Evolutionary conservation across 2,329 filamentous ascomycete species (phyloP).

Genomic region (Sarocladiaceae sp.): DNA sequence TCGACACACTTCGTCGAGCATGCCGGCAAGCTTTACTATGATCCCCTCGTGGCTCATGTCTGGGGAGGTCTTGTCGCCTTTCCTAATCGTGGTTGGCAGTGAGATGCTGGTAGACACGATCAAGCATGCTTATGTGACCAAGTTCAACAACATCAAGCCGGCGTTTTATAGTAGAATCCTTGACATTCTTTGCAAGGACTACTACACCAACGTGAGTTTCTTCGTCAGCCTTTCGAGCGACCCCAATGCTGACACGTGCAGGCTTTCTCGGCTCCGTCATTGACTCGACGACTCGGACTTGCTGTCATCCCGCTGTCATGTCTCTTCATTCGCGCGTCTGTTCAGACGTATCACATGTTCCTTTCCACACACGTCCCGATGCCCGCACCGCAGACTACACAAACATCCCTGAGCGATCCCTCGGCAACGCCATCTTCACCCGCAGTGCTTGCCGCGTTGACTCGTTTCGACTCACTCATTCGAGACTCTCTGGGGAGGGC

Average conservation of each 20-base stretch:
- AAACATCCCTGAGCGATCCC: slow-evolving; percentile 60
- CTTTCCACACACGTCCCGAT: slow-evolving; percentile 78
- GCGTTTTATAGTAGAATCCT: slow-evolving; percentile 83
- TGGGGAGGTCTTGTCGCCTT: slow-evolving; percentile 85
- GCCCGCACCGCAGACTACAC: slow-evolving; percentile 58
- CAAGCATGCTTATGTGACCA: slow-evolving; percentile 96
- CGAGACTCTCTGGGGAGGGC: slow-evolving; percentile 70
- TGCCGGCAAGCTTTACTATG: slow-evolving; percentile 86
- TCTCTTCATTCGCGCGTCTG: slow-evolving; percentile 86
- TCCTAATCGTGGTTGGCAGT: slow-evolving; percentile 87
- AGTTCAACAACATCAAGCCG: slow-evolving; percentile 96
- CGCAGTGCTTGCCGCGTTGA: slow-evolving; percentile 68
- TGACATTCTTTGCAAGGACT: slow-evolving; percentile 93
- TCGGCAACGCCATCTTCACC: slow-evolving; percentile 60
- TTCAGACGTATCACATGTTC: slow-evolving; percentile 99
- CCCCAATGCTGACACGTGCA: slow-evolving; percentile 25
- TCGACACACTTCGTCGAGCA: slow-evolving; percentile 63
- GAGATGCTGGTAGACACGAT: slow-evolving; percentile 91
- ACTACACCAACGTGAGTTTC: slow-evolving; percentile 76
- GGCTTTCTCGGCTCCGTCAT: slow-evolving; percentile 85
- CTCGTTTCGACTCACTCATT: slow-evolving; percentile 69
- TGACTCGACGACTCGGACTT: slow-evolving; percentile 82
- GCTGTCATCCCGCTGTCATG: slow-evolving; percentile 90
- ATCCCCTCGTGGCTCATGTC: slow-evolving; percentile 72
- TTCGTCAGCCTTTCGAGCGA: background rate